Evolutionary conservation across 1,284 basidiomycete species (phyloP), one percentile per base, ranked within the genome.

Genomic region (Flammula alnicola): DNA sequence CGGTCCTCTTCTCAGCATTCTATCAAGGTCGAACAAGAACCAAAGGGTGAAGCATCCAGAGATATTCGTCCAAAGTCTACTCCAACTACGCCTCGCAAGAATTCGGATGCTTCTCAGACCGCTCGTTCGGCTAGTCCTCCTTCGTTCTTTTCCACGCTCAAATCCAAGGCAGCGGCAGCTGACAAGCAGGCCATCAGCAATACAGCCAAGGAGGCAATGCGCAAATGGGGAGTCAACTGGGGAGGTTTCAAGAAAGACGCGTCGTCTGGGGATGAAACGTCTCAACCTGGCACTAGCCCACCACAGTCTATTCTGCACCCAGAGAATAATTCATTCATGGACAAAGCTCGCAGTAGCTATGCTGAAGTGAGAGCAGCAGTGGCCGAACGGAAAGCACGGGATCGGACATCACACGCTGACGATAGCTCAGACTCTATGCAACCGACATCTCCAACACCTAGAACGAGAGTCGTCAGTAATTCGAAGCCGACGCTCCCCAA

Each of bases 191-290:
- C 89, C 1, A 70, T 94, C 17, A 84, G 82, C 60, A 86, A 85
- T 59, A 84, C 84, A 1, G 92, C 92, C 3, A 88, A 87, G 65
- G 93, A 95, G 64, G 79, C 86, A 10, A 85, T 95, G 75, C 84
- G 86, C 47, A 94, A 94, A 65, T 95, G 92, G 91, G 86, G 92
- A 16, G 85, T 84, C 14, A 91, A 84, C 56, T 94, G 88, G 88
- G 79, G 75, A 35, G 74, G 74, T 14, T 65, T 84, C 61, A 80
- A 78, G 67, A 84, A 81, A 58, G 81, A 87, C 50, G 57, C 57
- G 20, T 61, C 55, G 22, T 33, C 56, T 30, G 55, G 62, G 27
- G 80, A 80, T 10, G 79, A 79, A 16, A 58, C 70, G 36, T 67
- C 75, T 20, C 48, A 53, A 19, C 23, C 22, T 23, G 49, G 48